These are phyloP conservation scores for Symbiodinium pilosum DNA, from an alignment of 73 alveolate genomes.

Conservation along the genomic window DNA sequence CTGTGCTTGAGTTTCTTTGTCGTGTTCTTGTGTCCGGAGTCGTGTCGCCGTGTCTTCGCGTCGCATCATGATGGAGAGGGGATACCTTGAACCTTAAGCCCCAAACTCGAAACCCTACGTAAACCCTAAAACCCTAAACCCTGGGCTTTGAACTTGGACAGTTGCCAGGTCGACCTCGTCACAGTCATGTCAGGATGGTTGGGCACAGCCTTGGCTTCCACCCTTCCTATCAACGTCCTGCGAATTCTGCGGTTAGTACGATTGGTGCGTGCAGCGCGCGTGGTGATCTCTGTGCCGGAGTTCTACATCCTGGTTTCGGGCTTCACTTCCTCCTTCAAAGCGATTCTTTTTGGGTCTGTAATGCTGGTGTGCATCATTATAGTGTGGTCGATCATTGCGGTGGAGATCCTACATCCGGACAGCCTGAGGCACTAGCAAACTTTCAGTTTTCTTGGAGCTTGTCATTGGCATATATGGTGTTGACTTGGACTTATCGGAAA, in stretches of 20 bases:
- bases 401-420: conserved; percentile 45
- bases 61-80: no score
- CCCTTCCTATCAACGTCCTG: conserved; percentile 18
- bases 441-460: no score
- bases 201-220: neutral
- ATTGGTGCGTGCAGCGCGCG: conserved; percentile 47
- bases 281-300: conserved; percentile 69
- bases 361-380: conserved; percentile 62
- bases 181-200: conserved; percentile 41
- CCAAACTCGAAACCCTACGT: no score
- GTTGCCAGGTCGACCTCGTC: conserved; percentile 3
- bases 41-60: no score
- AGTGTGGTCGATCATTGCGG: conserved; percentile 65
- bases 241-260: conserved; percentile 45
- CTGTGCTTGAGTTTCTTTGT: no score
- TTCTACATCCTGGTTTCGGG: conserved; percentile 61
- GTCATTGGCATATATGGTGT: no score
- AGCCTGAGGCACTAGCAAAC: no score
- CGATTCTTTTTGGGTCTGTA: conserved; percentile 49
- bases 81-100: no score
- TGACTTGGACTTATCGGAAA: no score
- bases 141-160: no score
- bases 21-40: no score
- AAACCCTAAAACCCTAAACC: no score
- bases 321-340: conserved; percentile 12